Evolutionary conservation across 768 basidiomycete genomes (phyloP), one percentile per base, ranked within the genome.

Genomic region (Fibroporia radiculosa): DNA sequence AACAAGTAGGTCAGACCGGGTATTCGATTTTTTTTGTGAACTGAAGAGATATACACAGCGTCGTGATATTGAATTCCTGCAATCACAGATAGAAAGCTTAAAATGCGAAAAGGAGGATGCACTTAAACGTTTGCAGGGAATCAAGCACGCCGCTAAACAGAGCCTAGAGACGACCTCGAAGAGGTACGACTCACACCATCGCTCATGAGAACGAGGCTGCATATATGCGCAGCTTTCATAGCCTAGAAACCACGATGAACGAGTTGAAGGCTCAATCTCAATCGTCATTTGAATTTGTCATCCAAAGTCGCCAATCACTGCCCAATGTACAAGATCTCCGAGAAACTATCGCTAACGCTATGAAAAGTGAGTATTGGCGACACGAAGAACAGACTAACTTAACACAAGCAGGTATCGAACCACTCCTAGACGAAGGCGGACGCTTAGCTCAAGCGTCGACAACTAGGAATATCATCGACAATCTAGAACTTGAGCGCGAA

Each of bases 71-170:
- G 42, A 45, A 0, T 44, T 46, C 18, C 45, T 62, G n/a, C 51
- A 53, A 12, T 24, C 49, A 0, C 60, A 62, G 29, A 25, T 62
- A 2, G 51, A 50, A 0, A 36, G 33, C 7, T n/a, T 35, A 0
- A 49, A 52, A 34, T 42, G 25, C 4, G 58, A 59, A 44, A 62
- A 60, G 35, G 55, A 56, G n/a, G 57, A 60, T 16, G 16, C 53
- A 2, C 25, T 46, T 6, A 53, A 54, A 23, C 55, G 56, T 0
- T 47, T 62, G 3, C 44, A 51, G 38, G 42, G 48, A 0, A 56
- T 58, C 11, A 62, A 60, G 36, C 58, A 53, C 1, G 45, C 56
- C 0, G 56, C 58, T 0, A 54, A 53, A 47, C 50, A 51, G 19
- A 52, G 55, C 22, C 18, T 58, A 14, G 56, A 62, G 26, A 34